Evolutionary conservation across 257 asterid species (phyloP).

Genomic region (Schizonepeta tenuifolia): DNA sequence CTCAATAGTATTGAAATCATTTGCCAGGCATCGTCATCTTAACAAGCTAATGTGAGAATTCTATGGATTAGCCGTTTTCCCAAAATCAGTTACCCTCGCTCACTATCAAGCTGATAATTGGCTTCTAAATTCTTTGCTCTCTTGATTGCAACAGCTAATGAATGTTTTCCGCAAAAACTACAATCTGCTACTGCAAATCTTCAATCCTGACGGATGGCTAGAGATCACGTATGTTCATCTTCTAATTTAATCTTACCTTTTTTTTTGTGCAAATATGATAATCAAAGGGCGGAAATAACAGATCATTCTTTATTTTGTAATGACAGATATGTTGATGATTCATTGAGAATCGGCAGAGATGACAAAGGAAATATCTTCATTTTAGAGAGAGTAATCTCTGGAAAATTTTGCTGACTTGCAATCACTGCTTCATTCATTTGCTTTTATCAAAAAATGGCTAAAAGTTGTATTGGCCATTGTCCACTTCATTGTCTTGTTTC

Average conservation of each 20-base stretch:
- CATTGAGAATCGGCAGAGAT: constrained; percentile 85
- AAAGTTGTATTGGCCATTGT: neutral
- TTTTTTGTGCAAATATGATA: neutral
- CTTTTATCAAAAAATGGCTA: neutral
- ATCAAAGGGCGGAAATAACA: neutral
- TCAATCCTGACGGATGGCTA: constrained; percentile 96
- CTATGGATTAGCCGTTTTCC: neutral
- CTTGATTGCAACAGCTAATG: constrained; percentile 63
- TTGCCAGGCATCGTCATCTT: neutral
- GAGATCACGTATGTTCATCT: constrained; percentile 69
- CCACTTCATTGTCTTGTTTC: neutral
- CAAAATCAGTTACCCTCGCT: neutral
- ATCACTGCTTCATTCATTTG: neutral
- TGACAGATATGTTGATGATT: constrained; percentile 76
- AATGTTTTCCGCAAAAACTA: constrained; percentile 83
- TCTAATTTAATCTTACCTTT: constrained; percentile 29
- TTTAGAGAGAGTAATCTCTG: constrained; percentile 43
- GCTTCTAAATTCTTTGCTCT: neutral
- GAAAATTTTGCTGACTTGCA: neutral
- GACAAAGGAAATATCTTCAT: constrained; percentile 83
- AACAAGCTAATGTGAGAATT: neutral
- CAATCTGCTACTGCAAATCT: constrained; percentile 70
- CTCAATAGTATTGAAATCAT: neutral
- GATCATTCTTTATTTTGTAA: constrained; percentile 17
- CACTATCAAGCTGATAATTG: neutral